Base-by-base conservation (phyloP, 352 stramenopile species). In the Globisporangium takayamanum region DNA sequence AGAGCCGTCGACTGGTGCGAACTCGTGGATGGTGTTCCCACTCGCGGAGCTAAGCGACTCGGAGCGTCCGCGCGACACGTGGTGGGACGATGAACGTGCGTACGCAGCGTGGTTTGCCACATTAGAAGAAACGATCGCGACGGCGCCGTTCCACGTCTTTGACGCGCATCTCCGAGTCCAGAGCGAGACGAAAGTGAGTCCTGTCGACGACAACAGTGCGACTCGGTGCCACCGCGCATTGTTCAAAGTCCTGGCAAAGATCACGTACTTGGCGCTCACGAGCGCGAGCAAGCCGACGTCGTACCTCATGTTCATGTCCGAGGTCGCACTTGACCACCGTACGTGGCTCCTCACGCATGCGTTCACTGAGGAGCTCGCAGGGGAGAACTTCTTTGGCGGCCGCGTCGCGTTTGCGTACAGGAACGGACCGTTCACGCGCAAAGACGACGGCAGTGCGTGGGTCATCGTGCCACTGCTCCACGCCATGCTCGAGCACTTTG, bases 221-320 rank as follows among this genome's bases (percentile, higher is more conserved):
- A 72, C 62, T 37, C 68, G 73, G n/a, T 82, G 73, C 57, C 65
- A 78, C 26, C 70, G 73, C 14, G 70, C 68, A 20, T 50, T 82
- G 5, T 76, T 78, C 57, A 82, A 82, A 58, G 70, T 77, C 30
- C 36, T 82, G 2, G 60, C 49, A 2, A 82, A 82, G 36, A 10
- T 79, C 11, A 45, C 53, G 25, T 79, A 76, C 39, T 28, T 82
- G 25, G 59, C 73, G 20, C 55, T 82, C n/a, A 44, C 77, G 39
- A 56, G 59, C 3, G n/a, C 66, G 0, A 77, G 64, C 47, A 73
- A 67, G 20, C 70, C 73, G 8, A 55, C 68, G 20, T 72, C 65
- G 22, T 82, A 76, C 39, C 59, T 82, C 39, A 79, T 82, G 73
- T 82, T 76, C 37, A 77, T 78, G 70, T 65, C 57, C 10, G 73